A percentile compares a stretch with the other conserved stretches of the same genome.
Conservation (phyloP, 2,329 filamentous ascomycete species). For the Colletotrichum tropicicola region DNA sequence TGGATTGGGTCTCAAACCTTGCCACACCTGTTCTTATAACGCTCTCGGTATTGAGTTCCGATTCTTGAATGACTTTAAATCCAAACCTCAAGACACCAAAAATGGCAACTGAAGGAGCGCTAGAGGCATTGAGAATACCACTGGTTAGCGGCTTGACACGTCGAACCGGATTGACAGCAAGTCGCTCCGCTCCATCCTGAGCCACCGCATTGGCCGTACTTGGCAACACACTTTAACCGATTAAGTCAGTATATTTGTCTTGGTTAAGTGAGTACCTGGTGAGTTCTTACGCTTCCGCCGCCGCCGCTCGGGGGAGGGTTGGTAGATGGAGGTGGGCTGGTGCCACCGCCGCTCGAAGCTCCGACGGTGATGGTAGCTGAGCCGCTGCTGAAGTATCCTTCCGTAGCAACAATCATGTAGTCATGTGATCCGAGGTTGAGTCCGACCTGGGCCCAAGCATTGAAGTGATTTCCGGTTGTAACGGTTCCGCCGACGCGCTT, state of each 20-base stretch:
- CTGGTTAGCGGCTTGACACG: constrained; percentile 33
- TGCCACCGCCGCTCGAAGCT: constrained; percentile 4
- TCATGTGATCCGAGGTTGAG: constrained; percentile 59
- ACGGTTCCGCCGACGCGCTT: constrained; percentile 63
- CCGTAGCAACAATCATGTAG: constrained; percentile 62
- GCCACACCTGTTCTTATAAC: no score
- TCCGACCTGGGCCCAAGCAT: constrained; percentile 59
- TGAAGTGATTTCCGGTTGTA: constrained; percentile 60
- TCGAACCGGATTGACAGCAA: constrained; percentile 35
- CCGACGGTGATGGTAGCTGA: constrained; percentile 34
- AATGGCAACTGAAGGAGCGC: no score
- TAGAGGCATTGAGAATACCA: constrained; percentile 37
- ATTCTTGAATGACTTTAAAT: no score
- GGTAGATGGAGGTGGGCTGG: constrained; percentile 7
- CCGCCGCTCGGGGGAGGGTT: constrained; percentile 14
- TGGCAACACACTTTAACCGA: constrained; percentile 28
- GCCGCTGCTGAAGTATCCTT: constrained; percentile 52
- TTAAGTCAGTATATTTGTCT: neutral
- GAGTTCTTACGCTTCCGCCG: neutral
- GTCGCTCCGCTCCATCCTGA: constrained; percentile 35
- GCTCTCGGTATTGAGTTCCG: no score
- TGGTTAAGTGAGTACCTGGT: neutral
- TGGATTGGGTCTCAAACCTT: no score
- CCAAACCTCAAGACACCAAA: no score
- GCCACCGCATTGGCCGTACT: constrained; percentile 35